Base-by-base conservation (phyloP, 179 eudicot genomes). In the Corrigiola litoralis region DNA sequence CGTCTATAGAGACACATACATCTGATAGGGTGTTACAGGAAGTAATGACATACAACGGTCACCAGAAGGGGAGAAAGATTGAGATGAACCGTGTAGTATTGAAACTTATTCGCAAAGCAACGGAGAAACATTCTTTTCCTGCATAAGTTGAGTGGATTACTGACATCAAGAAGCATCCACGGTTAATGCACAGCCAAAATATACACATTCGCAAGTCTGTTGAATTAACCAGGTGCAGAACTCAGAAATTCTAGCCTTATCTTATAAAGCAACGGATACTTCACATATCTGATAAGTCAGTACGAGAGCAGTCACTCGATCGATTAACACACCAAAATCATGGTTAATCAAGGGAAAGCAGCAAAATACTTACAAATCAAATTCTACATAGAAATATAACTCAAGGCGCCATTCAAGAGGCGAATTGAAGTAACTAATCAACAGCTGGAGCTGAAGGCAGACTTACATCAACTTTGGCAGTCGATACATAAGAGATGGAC, bases 401-500 rank as follows among this genome's bases (percentile, higher is more conserved):
- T 38, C 44, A n/a, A n/a, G n/a, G n/a, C n/a, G n/a, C n/a, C n/a
- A n/a, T n/a, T n/a, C n/a, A n/a, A n/a, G n/a, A n/a, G n/a, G n/a
- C n/a, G n/a, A n/a, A n/a, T n/a, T 23, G 7, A 12, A 3, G 11
- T 29, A 6, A 7, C 23, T 29, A 23, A 21, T 29, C 59, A 50
- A 1, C 47, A 52, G 36, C 18, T 7, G 60, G 38, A 38, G 52
- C 8, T 44, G 20, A 16, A 36, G 44, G 63, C 32, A 42, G 41
- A 65, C 83, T 68, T 69, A 79, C 83, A 69, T 79, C 69, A n/a
- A 72, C 75, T 57, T 75, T 72, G 38, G 83, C 83, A 61, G 63
- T 69, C 4, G 78, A 69, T 33, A 79, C 56, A 73, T 72, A 79
- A 1, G 83, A 79, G 64, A 79, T 76, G 58, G 80, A 79, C 67